phyloP scores from a whole-genome alignment of 345 rosid genomes.

The Gossypium australe region DNA sequence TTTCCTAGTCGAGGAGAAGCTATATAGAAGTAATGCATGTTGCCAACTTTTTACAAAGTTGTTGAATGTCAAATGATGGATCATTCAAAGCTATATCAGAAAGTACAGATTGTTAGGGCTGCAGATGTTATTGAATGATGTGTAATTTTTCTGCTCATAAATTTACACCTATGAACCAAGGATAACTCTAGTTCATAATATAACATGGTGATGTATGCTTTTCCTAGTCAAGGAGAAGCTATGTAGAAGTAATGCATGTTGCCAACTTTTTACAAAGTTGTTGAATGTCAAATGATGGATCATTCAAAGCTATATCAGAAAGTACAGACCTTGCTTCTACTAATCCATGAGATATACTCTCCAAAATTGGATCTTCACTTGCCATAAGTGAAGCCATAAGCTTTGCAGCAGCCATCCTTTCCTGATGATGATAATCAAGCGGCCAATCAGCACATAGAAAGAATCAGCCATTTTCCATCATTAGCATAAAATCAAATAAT shows the following conservation, averaged over 20 bases:
- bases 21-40: conserved; percentile 45
- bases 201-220: background rate
- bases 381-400: conserved; percentile 82
- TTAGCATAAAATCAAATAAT: too few relatives aligned
- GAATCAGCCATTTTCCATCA: too few relatives aligned
- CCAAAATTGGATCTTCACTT: conserved; percentile 63
- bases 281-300: conserved; percentile 49
- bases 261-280: conserved; percentile 56
- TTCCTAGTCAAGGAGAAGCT: background rate
- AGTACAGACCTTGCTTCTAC: conserved; percentile 66
- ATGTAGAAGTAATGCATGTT: conserved; percentile 45
- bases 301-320: conserved; percentile 42
- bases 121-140: too few relatives aligned
- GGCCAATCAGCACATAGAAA: background rate
- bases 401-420: conserved; percentile 77
- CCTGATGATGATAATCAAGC: conserved; percentile 38
- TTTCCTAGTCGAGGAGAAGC: background rate
- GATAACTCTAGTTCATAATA: background rate
- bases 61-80: conserved; percentile 47
- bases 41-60: conserved; percentile 54
- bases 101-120: conserved; percentile 36
- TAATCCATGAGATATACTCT: conserved; percentile 59
- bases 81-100: conserved; percentile 45
- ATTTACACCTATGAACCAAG: background rate
- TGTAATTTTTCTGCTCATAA: background rate